Conservation (phyloP, 768 basidiomycete species). For the Leucogyrophana mollusca region DNA sequence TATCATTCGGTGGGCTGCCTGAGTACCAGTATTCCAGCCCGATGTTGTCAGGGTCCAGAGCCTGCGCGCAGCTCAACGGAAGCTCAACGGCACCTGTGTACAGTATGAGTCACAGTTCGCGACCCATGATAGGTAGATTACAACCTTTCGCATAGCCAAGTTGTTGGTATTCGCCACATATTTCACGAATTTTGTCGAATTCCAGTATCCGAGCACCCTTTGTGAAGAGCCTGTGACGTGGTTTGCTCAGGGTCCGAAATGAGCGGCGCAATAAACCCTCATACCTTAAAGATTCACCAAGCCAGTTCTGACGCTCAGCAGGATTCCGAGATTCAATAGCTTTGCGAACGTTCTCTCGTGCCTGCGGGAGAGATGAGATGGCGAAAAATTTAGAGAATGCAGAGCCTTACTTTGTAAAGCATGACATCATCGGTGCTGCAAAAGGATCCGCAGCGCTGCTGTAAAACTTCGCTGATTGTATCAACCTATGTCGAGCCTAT, state of each 20-base stretch:
- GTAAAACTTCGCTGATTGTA: constrained; percentile 91
- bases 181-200: constrained; percentile 80
- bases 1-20: constrained; percentile 57
- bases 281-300: constrained; percentile 87
- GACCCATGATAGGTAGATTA: constrained; percentile 10
- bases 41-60: constrained; percentile 71
- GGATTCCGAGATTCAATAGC: constrained; percentile 80
- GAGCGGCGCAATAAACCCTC: constrained; percentile 9
- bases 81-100: constrained; percentile 76
- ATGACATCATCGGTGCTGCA: constrained; percentile 98
- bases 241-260: constrained; percentile 6
- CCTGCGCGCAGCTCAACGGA: constrained; percentile 78
- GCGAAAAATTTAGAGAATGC: constrained; percentile 1
- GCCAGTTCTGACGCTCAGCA: constrained; percentile 71
- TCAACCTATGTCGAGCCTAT: constrained; percentile 67
- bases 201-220: constrained; percentile 86
- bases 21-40: constrained; percentile 78
- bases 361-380: constrained; percentile 34
- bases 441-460: constrained; percentile 94
- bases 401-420: constrained; percentile 77
- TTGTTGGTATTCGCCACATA: constrained; percentile 87
- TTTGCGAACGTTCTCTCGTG: constrained; percentile 89
- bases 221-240: constrained; percentile 65
- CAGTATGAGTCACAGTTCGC: background rate
- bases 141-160: constrained; percentile 80